phyloP scores from a whole-genome alignment of 441 rosid genomes.

The Adansonia gregorii region DNA sequence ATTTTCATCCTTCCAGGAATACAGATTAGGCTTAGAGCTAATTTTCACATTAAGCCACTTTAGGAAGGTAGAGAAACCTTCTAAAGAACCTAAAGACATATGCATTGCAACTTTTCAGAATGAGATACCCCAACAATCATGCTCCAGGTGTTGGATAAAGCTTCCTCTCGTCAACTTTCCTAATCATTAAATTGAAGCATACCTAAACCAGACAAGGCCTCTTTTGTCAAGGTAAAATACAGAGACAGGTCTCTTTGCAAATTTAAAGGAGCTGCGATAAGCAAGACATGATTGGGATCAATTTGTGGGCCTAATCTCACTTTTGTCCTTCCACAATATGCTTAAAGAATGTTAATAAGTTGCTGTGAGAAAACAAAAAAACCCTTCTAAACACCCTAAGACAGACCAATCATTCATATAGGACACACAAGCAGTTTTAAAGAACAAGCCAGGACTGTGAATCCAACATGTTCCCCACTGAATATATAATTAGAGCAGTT shows the following conservation, averaged over 20 bases:
- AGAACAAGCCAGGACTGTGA: neutral
- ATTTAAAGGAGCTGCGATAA: neutral
- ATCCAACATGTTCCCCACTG: neutral
- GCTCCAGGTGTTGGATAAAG: neutral
- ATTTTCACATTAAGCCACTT: neutral
- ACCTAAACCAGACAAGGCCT: neutral
- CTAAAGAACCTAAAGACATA: neutral
- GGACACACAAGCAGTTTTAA: constrained; percentile 3
- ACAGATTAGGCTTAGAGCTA: neutral
- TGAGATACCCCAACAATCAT: neutral
- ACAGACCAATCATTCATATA: neutral
- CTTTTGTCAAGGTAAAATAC: neutral
- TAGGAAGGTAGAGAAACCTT: neutral
- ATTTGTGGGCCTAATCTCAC: neutral
- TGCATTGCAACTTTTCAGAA: neutral
- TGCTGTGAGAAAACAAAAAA: neutral
- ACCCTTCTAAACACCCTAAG: neutral
- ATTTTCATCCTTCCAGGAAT: neutral
- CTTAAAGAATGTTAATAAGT: neutral
- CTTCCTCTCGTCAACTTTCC: neutral
- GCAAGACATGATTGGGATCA: neutral
- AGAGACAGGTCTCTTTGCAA: neutral
- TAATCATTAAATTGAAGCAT: neutral
- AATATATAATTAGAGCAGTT: neutral
- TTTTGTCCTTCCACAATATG: neutral